phyloP scores from a whole-genome alignment of 441 rosid species.

The Gossypium schwendimanii region DNA sequence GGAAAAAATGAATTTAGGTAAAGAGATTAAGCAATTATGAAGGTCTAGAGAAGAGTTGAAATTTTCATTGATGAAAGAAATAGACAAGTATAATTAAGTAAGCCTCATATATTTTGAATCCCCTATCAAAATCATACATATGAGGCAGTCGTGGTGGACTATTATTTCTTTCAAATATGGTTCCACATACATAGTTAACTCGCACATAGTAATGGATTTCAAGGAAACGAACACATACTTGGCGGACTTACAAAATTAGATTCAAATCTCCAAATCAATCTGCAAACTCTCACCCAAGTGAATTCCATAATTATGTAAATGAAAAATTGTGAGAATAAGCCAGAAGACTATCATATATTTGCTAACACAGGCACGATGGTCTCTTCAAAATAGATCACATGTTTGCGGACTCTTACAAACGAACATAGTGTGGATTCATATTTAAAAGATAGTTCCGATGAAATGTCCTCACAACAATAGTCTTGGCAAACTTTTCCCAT shows the following conservation, averaged over 20 bases:
- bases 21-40: no score
- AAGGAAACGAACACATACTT: neutral
- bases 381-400: neutral
- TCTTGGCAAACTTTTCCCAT: neutral
- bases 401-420: neutral
- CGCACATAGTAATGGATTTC: neutral
- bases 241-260: neutral
- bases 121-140: no score
- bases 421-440: neutral
- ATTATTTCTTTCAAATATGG: neutral
- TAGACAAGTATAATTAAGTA: no score
- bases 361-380: neutral
- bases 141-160: neutral
- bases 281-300: neutral
- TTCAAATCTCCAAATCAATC: neutral
- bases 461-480: neutral
- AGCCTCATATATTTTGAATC: no score
- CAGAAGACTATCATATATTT: no score
- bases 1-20: no score
- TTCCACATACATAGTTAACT: neutral
- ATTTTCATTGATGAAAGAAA: no score
- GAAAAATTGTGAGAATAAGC: neutral
- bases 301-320: neutral
- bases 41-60: no score
- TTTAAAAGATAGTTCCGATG: neutral